Conservation (phyloP, 768 basidiomycete genomes). For the Phaffia tasmanica region DNA sequence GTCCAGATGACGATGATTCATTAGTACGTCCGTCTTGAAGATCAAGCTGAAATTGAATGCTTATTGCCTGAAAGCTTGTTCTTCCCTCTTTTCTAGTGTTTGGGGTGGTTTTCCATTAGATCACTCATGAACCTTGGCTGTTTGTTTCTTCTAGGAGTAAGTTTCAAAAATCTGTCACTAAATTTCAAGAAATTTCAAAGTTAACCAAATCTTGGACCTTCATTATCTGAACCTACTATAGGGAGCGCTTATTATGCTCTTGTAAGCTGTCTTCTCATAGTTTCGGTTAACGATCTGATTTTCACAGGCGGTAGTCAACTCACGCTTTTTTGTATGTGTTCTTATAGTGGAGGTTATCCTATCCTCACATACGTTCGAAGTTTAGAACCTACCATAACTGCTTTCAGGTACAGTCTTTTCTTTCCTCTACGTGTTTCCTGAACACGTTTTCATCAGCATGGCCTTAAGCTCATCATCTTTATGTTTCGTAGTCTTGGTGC, state of each 20-base stretch:
- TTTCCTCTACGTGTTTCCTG: no score
- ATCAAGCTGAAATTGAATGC: slow-evolving; percentile 49
- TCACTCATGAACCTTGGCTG: slow-evolving; percentile 51
- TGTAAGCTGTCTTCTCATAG: slow-evolving; percentile 43
- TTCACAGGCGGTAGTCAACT: no score
- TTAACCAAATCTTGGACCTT: no score
- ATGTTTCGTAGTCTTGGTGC: slow-evolving; percentile 52
- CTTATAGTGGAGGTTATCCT: slow-evolving; percentile 58
- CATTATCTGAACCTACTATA: no score
- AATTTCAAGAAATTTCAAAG: no score
- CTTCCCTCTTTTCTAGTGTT: no score
- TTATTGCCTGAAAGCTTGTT: slow-evolving; percentile 46
- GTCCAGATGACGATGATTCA: slow-evolving; percentile 20
- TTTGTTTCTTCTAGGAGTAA: slow-evolving; percentile 49
- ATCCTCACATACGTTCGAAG: slow-evolving; percentile 51
- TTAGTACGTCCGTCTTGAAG: slow-evolving; percentile 38
- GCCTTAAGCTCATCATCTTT: neutral
- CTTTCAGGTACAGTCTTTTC: slow-evolving; percentile 48
- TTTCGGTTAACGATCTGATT: no score
- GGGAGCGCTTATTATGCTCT: slow-evolving; percentile 38
- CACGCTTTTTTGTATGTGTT: no score
- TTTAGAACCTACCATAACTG: slow-evolving; percentile 35
- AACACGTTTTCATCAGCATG: neutral
- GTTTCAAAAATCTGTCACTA: no score
- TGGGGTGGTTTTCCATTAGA: no score